A percentile compares a stretch with the other conserved stretches of the same genome.
Conservation (phyloP, 768 basidiomycete genomes). For the Tephrocybe sp. region DNA sequence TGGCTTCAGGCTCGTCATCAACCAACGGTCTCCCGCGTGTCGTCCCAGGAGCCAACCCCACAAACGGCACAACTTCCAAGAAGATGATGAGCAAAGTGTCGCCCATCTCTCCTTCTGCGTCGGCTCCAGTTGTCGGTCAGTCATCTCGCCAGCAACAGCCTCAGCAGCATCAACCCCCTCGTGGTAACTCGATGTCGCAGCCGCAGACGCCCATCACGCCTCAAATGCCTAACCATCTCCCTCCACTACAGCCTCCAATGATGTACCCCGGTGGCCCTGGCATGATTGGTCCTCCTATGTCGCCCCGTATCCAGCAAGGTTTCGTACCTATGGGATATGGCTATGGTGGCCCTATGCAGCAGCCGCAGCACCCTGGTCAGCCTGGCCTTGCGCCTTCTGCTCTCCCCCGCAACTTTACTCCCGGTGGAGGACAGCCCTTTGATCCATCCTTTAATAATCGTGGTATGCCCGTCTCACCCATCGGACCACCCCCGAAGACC, state of each 20-base stretch:
- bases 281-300: conserved; percentile 48
- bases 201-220: conserved; percentile 52
- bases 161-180: conserved; percentile 24
- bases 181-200: conserved; percentile 40
- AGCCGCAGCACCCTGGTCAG: conserved; percentile 30
- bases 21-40: conserved; percentile 21
- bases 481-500: conserved; percentile 55
- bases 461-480: conserved; percentile 41
- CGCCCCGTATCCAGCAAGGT: conserved; percentile 54
- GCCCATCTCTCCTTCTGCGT: conserved; percentile 23
- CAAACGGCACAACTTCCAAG: conserved; percentile 51
- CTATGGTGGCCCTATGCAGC: conserved; percentile 46
- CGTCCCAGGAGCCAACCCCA: conserved; percentile 35
- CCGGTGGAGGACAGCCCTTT: conserved; percentile 46
- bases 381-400: conserved; percentile 50
- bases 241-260: conserved; percentile 40
- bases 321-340: conserved; percentile 54
- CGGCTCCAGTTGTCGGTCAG: conserved; percentile 28
- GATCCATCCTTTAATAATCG: conserved; percentile 46
- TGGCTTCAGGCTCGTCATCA: conserved; percentile 44
- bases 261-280: conserved; percentile 46
- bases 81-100: conserved; percentile 59
- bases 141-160: conserved; percentile 35
- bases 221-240: conserved; percentile 43
- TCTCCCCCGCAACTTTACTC: conserved; percentile 53